Percentiles rank a stretch among this genome's conserved stretches.
These are phyloP conservation scores for Beta lomatogona DNA, from an alignment of 179 eudicot genomes.

Conservation along the genomic window DNA sequence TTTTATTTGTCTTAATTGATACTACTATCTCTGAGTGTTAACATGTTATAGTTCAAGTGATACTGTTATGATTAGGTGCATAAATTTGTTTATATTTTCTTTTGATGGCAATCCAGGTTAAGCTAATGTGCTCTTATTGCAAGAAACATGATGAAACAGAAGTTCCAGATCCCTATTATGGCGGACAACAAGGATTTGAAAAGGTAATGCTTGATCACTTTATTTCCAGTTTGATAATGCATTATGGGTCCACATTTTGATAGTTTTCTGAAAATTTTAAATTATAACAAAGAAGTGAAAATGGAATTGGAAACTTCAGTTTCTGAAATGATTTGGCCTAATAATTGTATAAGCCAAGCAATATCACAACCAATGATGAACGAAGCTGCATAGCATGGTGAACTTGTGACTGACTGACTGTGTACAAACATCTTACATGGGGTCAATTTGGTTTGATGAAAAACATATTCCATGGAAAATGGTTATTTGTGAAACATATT, in stretches of 20 bases:
- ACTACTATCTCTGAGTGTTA: neutral
- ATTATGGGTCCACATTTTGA: neutral
- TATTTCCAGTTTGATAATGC: neutral
- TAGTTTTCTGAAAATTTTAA: neutral
- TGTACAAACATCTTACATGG: no score
- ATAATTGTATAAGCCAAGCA: neutral
- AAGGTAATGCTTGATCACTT: conserved; percentile 51
- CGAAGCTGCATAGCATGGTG: neutral
- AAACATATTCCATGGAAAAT: no score
- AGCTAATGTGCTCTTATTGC: conserved; percentile 90
- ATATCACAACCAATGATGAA: neutral
- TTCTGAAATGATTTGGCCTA: neutral
- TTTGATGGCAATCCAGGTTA: conserved; percentile 51
- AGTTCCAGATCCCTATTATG: conserved; percentile 98
- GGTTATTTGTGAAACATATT: no score
- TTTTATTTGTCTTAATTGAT: neutral
- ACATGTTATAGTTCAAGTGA: neutral
- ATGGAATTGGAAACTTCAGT: neutral
- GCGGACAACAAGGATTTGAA: conserved; percentile 89
- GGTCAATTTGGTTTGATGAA: neutral
- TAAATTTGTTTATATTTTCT: neutral
- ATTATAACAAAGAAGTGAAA: neutral
- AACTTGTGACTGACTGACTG: neutral
- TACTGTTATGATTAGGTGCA: conserved; percentile 14
- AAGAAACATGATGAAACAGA: conserved; percentile 84